Percentiles rank a stretch among this genome's conserved stretches.
Conservation (phyloP, 805 yeast genomes). For the Schizosaccharomyces octosporus region DNA sequence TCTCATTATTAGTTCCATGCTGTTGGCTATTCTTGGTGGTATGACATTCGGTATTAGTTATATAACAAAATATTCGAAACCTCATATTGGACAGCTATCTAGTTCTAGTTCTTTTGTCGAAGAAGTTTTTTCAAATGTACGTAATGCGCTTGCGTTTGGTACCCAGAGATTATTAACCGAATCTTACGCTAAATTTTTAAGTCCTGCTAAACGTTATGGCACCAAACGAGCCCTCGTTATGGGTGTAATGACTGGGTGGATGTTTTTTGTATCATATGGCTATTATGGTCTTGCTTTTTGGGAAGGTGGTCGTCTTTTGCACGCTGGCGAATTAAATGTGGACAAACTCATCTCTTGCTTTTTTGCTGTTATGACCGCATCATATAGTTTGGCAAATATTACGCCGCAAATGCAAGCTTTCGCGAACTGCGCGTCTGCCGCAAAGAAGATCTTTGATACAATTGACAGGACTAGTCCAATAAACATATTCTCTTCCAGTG, state of each 20-base stretch:
- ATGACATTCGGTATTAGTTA: conserved; percentile 13
- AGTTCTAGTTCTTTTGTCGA: conserved; percentile 16
- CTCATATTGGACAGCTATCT: conserved; percentile 6
- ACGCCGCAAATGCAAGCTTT: conserved; percentile 18
- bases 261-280: conserved; percentile 16
- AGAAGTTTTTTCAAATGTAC: conserved; percentile 17
- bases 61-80: conserved; percentile 8
- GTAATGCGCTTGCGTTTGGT: conserved; percentile 21
- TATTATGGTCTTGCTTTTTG: conserved; percentile 20
- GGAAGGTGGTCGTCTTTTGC: conserved; percentile 20
- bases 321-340: conserved; percentile 12
- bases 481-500: conserved; percentile 13
- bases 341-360: conserved; percentile 16
- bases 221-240: conserved; percentile 12
- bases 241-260: conserved; percentile 16
- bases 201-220: conserved; percentile 10
- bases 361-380: conserved; percentile 12
- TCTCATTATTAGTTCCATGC: conserved; percentile 14
- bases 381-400: conserved; percentile 18
- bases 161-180: conserved; percentile 16
- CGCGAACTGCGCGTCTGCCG: conserved; percentile 18
- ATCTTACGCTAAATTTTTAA: conserved; percentile 13
- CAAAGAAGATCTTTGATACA: conserved; percentile 18
- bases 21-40: conserved; percentile 12
- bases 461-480: conserved; percentile 20